A percentile compares a stretch with the other conserved stretches of the same genome.
These are phyloP conservation scores for Neonectria ditissima DNA, from an alignment of 2,329 filamentous ascomycete species.

Conservation along the genomic window DNA sequence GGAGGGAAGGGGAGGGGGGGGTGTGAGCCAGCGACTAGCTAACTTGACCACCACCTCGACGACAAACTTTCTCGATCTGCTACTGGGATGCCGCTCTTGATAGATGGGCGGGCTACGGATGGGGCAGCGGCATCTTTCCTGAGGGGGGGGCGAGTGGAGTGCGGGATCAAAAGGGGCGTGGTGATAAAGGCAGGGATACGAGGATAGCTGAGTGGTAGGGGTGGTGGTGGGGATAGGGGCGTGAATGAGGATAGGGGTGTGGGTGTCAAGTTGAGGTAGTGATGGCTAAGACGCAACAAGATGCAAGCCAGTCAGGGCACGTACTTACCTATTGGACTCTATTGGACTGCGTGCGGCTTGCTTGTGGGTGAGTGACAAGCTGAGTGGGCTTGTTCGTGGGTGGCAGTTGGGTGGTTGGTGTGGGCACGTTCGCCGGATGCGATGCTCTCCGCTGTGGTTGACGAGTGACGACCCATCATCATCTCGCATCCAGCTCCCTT, in stretches of 20 bases:
- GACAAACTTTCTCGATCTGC: constrained; percentile 46
- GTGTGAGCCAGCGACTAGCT: constrained; percentile 28
- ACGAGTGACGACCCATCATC: constrained; percentile 20
- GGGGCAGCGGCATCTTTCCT: constrained; percentile 35
- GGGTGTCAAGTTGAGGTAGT: constrained; percentile 6
- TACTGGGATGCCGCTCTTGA: constrained; percentile 45
- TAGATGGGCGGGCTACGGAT: constrained; percentile 33
- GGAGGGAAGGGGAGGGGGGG: constrained; percentile 28
- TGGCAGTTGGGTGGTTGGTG: constrained; percentile 28
- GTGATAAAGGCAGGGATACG: constrained; percentile 11
- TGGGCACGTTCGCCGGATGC: constrained; percentile 40
- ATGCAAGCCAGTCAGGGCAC: constrained; percentile 12
- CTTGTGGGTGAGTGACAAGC: constrained; percentile 15
- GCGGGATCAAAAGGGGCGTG: constrained; percentile 18
- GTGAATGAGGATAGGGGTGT: constrained; percentile 4
- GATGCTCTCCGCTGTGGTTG: constrained; percentile 26
- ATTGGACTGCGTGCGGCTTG: constrained; percentile 20
- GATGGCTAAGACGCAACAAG: constrained; percentile 11
- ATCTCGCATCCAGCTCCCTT: constrained; percentile 19
- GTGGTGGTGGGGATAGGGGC: constrained; percentile 7
- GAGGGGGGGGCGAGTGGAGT: constrained; percentile 30
- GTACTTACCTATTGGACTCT: neutral
- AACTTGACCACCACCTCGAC: constrained; percentile 24
- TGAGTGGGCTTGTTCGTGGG: constrained; percentile 22
- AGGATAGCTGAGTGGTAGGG: constrained; percentile 9